Conservation (phyloP, 2,329 filamentous ascomycete species). For the Dactylellina sp. region DNA sequence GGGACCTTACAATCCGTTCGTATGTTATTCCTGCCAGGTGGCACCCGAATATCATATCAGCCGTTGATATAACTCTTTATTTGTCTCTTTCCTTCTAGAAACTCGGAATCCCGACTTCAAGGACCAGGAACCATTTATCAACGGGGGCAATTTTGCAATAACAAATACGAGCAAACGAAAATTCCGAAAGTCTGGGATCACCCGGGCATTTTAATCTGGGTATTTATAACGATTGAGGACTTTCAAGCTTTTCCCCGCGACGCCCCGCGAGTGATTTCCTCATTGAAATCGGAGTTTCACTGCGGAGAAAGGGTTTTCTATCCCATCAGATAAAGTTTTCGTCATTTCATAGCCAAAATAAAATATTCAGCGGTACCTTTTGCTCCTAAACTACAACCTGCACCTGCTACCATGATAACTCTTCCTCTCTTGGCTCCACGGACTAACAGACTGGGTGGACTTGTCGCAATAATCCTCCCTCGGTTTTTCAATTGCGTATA, state of each 20-base stretch:
- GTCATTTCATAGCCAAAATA: constrained; percentile 48
- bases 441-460: constrained; percentile 47
- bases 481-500: constrained; percentile 37
- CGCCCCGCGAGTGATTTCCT: constrained; percentile 53
- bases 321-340: constrained; percentile 42
- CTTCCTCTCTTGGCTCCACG: constrained; percentile 51
- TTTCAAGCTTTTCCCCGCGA: constrained; percentile 43
- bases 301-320: constrained; percentile 49
- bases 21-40: constrained; percentile 43
- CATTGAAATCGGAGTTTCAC: constrained; percentile 50
- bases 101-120: constrained; percentile 35
- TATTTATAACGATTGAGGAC: constrained; percentile 49
- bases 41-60: constrained; percentile 46
- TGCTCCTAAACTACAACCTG: constrained; percentile 28
- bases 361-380: constrained; percentile 32
- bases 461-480: constrained; percentile 16
- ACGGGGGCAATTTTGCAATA: constrained; percentile 37
- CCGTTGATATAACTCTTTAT: constrained; percentile 22
- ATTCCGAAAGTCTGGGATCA: constrained; percentile 49
- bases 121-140: constrained; percentile 32
- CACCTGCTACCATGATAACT: constrained; percentile 54
- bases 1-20: constrained; percentile 39
- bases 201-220: constrained; percentile 55
- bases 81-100: constrained; percentile 39
- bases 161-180: constrained; percentile 55